Evolutionary conservation across 306 rosid genomes (phyloP), one percentile per base, ranked within the genome.

Genomic region (Cicer pinnatifidum): DNA sequence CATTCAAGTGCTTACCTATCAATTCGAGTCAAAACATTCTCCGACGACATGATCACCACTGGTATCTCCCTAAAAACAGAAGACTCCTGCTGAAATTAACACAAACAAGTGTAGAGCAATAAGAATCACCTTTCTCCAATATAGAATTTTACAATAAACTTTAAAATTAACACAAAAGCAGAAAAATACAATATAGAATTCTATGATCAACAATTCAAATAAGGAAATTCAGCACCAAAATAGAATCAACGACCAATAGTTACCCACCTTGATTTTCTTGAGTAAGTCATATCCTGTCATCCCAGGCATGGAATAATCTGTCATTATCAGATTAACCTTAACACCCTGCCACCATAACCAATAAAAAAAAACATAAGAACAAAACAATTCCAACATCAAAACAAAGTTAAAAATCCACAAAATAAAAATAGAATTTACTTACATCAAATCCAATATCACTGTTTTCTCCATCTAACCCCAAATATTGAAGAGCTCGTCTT

Each of bases 231-330:
- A 33, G 1, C 41, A 62, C 39, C 19, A 45, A 52, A 52, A 3
- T 3, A 60, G 2, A 47, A 33, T 8, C 12, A 35, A 48, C 39
- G 28, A 66, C 6, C 6, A 66, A 44, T 8, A 16, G 47, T 10
- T 2, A 13, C 62, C 33, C 77, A 93, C 99, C 97, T 94, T 94
- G 72, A 94, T 91, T 85, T 81, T 94, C 82, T 94, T 94, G 33
- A 94, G 95, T 3, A 94, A 61, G 71, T 94, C 99, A 81, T 91
- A 94, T 45, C 99, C 99, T 2, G 97, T 89, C 99, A 94, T 94
- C 73, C 91, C 99, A 0, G 99, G 99, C 99, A 94, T 94, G 38
- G 97, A 94, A 73, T 94, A 94, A 78, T 94, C 99, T 0, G 99
- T 94, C 76, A 94, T 91, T 57, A 94, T 94, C 38, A 94, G 85